Base-by-base conservation (phyloP, 257 asterid genomes). In the Capsicum baccatum region DNA sequence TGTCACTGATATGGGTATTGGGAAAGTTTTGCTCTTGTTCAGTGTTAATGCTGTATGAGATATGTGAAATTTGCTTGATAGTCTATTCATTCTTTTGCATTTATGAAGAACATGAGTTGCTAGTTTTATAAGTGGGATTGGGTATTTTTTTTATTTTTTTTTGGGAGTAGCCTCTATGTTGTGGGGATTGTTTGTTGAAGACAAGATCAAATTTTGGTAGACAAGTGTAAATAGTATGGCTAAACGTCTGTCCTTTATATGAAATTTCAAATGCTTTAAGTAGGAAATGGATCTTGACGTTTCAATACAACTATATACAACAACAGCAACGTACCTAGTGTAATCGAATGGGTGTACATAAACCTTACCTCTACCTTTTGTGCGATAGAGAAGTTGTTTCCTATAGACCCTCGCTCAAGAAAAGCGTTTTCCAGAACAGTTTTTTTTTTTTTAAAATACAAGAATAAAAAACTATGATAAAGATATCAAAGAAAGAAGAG, bases 131-230 rank as follows among this genome's bases (percentile, higher is more conserved):
- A 76, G n/a, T 76, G 47, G 63, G 4, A 1, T 21, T 52, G 26
- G 52, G 14, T 2, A 52, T 8, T 52, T 5, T 69, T 69, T 64
- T 21, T 69, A 1, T 39, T 39, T 39, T 39, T 39, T 39, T 39
- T 39, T 39, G 42, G 33, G 33, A 26, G 33, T 26, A 26, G 33
- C 1, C 33, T 26, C 33, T 26, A 26, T 39, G 42, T 69, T 11
- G 7, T 69, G 19, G 54, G 16, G 19, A 69, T 69, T 15, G 26
- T 54, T 21, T 26, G 12, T 12, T 76, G 26, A 26, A 76, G 48
- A 76, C n/a, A 54, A 76, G 64, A 76, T 76, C 48, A 76, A 66
- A 52, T 8, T 52, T 50, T 76, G 12, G 81, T 13, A 76, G 19
- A 52, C 2, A 13, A 52, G 15, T 52, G 64, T 76, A 52, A 76